A percentile compares a stretch with the other conserved stretches of the same genome.
Conservation (phyloP, 768 basidiomycete genomes). For the Plicaturopsis crispa region DNA sequence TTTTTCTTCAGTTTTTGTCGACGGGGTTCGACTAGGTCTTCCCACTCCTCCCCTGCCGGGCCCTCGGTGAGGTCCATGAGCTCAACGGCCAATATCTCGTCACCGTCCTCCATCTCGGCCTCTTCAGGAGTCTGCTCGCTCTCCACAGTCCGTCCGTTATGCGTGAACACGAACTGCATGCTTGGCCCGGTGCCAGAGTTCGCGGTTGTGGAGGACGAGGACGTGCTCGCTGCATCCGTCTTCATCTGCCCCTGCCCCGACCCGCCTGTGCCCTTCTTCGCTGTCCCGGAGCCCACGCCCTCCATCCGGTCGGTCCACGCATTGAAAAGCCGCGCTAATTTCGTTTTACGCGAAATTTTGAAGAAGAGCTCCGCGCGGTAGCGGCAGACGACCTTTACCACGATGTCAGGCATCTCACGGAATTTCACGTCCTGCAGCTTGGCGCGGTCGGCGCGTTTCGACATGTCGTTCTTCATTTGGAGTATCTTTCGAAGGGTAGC, state of each 20-base stretch:
- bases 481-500: conserved; percentile 38
- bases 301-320: conserved; percentile 92
- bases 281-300: conserved; percentile 6
- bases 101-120: conserved; percentile 79
- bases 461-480: conserved; percentile 79
- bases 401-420: conserved; percentile 83
- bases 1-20: conserved; percentile 72
- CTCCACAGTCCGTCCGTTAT: conserved; percentile 73
- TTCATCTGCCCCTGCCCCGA: conserved; percentile 48
- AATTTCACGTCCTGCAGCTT: conserved; percentile 76
- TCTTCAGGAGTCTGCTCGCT: conserved; percentile 83
- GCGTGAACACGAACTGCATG: conserved; percentile 82
- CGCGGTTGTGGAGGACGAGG: conserved; percentile 27
- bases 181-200: conserved; percentile 21
- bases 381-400: conserved; percentile 82
- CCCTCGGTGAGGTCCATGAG: conserved; percentile 84
- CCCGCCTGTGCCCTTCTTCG: conserved; percentile 25
- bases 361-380: conserved; percentile 90
- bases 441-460: conserved; percentile 64
- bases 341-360: conserved; percentile 88
- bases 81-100: conserved; percentile 86
- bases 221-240: conserved; percentile 39
- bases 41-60: conserved; percentile 31
- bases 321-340: conserved; percentile 73
- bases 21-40: conserved; percentile 55